Base-by-base conservation (phyloP, 2,329 filamentous ascomycete genomes). In the Monosporascus sp. region DNA sequence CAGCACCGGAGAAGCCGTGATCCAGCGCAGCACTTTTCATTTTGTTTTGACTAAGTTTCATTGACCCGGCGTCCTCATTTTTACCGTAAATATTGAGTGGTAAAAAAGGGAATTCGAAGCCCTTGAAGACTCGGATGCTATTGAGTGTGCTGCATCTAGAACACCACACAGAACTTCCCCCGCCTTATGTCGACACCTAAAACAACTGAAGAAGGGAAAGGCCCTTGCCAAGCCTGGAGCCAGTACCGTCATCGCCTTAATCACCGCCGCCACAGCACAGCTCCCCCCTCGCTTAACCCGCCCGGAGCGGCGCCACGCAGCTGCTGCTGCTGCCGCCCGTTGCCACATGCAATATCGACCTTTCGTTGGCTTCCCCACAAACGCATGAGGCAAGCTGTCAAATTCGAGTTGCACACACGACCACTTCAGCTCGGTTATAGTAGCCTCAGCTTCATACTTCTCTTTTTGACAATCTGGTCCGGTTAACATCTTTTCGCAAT, bases 331-430 rank as follows among this genome's bases (percentile, higher is more conserved):
- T 20, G 37, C 48, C 41, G 43, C 16, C 43, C 22, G 43, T 41
- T 45, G 37, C 52, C 46, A 55, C 48, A 47, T 55, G 24, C 51
- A 48, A 24, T 37, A 50, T 49, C 38, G 54, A 53, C 45, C 27
- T 54, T 45, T 44, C 26, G 53, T 52, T 53, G 50, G 19, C 1
- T 58, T 61, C 66, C 65, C 65, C 67, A 68, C 66, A 68, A 61
- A 56, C 58, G 11, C 45, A 54, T 68, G 61, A 60, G 65, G 67
- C 65, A 68, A 69, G 65, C 61, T 70, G 67, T 70, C 65, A 62
- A 66, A 68, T 64, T 64, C 62, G 55, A 61, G 61, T 59, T 50
- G 58, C 59, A 58, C 59, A 58, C 59, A 60, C 60, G 49, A 60
- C 60, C 27, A 60, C 53, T 52, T 46, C 44, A 49, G 49, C 54